phyloP scores from a whole-genome alignment of 2,329 filamentous ascomycete species.

The Aspergillus transmontanensis region DNA sequence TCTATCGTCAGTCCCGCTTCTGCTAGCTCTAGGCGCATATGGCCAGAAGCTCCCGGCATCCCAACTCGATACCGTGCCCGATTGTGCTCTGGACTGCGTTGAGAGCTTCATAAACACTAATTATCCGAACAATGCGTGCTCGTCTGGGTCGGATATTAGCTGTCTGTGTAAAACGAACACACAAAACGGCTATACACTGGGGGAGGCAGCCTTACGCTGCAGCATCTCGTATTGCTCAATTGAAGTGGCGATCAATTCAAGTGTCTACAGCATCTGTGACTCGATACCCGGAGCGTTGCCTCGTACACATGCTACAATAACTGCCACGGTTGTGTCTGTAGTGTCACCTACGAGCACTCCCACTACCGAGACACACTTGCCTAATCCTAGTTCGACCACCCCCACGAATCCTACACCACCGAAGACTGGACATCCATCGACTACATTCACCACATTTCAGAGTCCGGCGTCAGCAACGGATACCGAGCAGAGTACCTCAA shows the following conservation, averaged over 20 bases:
- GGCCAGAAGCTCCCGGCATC: conserved; percentile 21
- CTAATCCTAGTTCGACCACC: background rate
- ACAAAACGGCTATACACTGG: conserved; percentile 65
- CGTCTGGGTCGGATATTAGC: conserved; percentile 54
- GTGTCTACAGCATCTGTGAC: conserved; percentile 60
- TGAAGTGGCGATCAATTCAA: conserved; percentile 46
- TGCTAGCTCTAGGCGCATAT: conserved; percentile 25
- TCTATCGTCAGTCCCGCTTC: conserved; percentile 25
- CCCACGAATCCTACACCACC: background rate
- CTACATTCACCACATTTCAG: conserved; percentile 19
- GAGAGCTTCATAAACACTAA: conserved; percentile 63
- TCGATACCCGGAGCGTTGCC: conserved; percentile 37
- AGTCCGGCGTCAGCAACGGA: conserved; percentile 20
- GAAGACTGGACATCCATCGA: background rate
- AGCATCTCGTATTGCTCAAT: conserved; percentile 61
- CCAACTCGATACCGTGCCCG: conserved; percentile 53
- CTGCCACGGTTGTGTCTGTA: conserved; percentile 34
- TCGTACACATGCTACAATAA: conserved; percentile 40
- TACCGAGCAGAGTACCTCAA: conserved; percentile 18
- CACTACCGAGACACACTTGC: conserved; percentile 8
- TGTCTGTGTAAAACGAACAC: conserved; percentile 67
- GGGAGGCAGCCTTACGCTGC: conserved; percentile 72
- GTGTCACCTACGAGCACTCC: conserved; percentile 3
- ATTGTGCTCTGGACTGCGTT: conserved; percentile 65
- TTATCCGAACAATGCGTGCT: conserved; percentile 56